Conservation (phyloP, 495 filamentous ascomycete genomes). For the Xylaria nigripes region DNA sequence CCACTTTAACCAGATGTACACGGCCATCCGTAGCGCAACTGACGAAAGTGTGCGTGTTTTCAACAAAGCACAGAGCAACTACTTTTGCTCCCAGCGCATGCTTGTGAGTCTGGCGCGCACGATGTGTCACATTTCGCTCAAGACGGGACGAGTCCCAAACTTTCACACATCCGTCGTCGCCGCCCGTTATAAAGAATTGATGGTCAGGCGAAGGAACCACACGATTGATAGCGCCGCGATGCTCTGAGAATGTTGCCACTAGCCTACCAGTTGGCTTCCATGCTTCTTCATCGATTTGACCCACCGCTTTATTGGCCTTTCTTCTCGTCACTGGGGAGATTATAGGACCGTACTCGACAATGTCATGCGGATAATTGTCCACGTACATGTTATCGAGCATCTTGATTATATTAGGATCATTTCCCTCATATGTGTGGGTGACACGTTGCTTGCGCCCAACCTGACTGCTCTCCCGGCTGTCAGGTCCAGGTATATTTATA, state of each 20-base stretch:
- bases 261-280: constrained; percentile 84
- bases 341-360: constrained; percentile 68
- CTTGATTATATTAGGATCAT: constrained; percentile 78
- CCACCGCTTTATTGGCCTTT: constrained; percentile 47
- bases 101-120: constrained; percentile 78
- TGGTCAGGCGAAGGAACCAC: constrained; percentile 84
- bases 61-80: constrained; percentile 77
- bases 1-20: constrained; percentile 80
- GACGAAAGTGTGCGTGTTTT: constrained; percentile 88
- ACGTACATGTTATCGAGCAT: constrained; percentile 83
- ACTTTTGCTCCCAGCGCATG: constrained; percentile 64
- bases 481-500: constrained; percentile 20
- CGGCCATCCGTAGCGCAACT: constrained; percentile 86
- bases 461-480: constrained; percentile 26
- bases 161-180: constrained; percentile 86
- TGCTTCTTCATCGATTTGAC: constrained; percentile 42
- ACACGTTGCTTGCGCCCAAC: constrained; percentile 26
- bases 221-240: constrained; percentile 72
- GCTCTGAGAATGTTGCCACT: constrained; percentile 82
- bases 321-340: constrained; percentile 62
- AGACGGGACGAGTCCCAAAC: constrained; percentile 89
- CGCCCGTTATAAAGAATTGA: constrained; percentile 85
- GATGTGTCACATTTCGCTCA: constrained; percentile 79
- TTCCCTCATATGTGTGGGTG: constrained; percentile 73
- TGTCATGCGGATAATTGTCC: constrained; percentile 81